These are phyloP conservation scores for Casuarina cunninghamiana DNA, from an alignment of 306 rosid genomes.

Conservation along the genomic window DNA sequence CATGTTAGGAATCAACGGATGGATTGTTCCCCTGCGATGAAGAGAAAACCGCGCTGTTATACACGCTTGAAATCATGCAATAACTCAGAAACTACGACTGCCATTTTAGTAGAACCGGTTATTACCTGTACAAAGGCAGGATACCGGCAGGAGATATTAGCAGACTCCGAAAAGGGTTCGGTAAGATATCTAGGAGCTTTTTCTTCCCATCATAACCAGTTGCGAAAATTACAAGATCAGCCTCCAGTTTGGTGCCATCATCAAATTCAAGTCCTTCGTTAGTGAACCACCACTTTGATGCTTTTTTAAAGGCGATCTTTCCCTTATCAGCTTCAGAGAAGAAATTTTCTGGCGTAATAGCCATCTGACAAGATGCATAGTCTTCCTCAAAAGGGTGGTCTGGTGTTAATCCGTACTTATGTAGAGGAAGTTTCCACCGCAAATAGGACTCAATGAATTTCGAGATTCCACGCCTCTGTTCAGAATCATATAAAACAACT, in stretches of 20 bases:
- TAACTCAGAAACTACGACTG: not conserved
- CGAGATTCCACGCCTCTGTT: conserved; percentile 60
- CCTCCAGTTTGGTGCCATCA: conserved; percentile 49
- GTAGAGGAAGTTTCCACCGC: conserved; percentile 67
- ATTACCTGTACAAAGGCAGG: conserved; percentile 55
- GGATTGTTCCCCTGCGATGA: conserved; percentile 64
- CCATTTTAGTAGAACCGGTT: not conserved
- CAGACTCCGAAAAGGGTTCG: conserved; percentile 53
- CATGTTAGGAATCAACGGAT: conserved; percentile 81
- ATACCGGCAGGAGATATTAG: conserved; percentile 43
- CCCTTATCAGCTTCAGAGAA: conserved; percentile 79
- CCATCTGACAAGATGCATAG: conserved; percentile 87
- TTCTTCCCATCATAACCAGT: conserved; percentile 58
- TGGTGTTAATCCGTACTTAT: conserved; percentile 71
- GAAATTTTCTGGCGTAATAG: conserved; percentile 67
- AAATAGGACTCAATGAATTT: conserved; percentile 72
- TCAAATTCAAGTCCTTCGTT: conserved; percentile 55
- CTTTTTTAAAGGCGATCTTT: conserved; percentile 52
- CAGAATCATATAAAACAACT: conserved; percentile 17
- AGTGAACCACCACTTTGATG: conserved; percentile 73
- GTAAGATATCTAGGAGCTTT: conserved; percentile 50
- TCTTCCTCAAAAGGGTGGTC: conserved; percentile 76
- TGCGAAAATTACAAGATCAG: conserved; percentile 60
- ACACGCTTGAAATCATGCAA: not conserved
- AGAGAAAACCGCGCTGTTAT: conserved; percentile 8